These are phyloP conservation scores for Collybiopsis confluens DNA, from an alignment of 768 basidiomycete species.

Conservation along the genomic window DNA sequence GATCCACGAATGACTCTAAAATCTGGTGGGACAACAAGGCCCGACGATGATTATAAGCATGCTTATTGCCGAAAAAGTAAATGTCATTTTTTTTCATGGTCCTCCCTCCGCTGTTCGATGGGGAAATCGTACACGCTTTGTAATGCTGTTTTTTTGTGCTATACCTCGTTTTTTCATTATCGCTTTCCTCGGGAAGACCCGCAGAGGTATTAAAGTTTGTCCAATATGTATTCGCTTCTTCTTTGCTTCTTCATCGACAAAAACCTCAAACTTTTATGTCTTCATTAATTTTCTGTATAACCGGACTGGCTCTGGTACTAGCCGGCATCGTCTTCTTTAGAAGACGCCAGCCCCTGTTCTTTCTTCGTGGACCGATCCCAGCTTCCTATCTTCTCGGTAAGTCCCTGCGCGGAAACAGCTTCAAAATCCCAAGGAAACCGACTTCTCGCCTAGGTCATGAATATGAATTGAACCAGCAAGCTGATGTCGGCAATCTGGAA, in stretches of 20 bases:
- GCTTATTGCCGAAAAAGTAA: background rate
- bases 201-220: too few relatives aligned
- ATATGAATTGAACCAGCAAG: slow-evolving; percentile 1
- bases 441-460: background rate
- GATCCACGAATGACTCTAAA: background rate
- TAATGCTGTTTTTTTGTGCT: too few relatives aligned
- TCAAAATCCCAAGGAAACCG: background rate
- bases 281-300: background rate
- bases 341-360: background rate
- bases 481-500: background rate
- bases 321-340: background rate
- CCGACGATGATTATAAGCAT: background rate
- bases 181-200: background rate
- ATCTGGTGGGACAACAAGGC: background rate
- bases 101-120: too few relatives aligned
- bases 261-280: background rate
- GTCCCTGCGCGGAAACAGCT: background rate
- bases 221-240: too few relatives aligned
- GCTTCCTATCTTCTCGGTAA: background rate
- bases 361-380: slow-evolving; percentile 2
- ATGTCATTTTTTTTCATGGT: background rate
- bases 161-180: background rate
- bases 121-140: too few relatives aligned
- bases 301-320: background rate
- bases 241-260: background rate